These are phyloP conservation scores for Kwoniella dendrophila DNA, from an alignment of 768 basidiomycete species.

Conservation along the genomic window DNA sequence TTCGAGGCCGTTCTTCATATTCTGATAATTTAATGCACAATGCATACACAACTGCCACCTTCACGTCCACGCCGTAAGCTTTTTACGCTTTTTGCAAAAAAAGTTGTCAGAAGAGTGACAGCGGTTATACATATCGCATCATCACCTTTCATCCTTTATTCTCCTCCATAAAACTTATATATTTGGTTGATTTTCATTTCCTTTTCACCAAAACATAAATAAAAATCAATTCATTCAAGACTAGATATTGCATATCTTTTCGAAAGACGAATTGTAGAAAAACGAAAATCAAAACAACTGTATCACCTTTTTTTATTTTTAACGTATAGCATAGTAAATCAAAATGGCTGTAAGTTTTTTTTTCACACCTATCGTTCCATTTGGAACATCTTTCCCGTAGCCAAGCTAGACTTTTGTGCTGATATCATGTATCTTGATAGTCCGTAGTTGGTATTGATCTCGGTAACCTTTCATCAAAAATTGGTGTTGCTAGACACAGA, in stretches of 20 bases:
- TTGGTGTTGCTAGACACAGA: slow-evolving; percentile 91
- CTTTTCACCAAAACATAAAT: neutral
- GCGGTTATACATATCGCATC: too few species aligned
- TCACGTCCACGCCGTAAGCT: too few species aligned
- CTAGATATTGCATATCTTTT: neutral
- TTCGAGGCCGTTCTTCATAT: slow-evolving; percentile 8
- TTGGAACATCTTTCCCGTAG: neutral
- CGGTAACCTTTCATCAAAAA: slow-evolving; percentile 87
- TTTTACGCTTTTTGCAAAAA: too few species aligned
- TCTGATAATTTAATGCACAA: neutral
- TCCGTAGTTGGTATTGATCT: slow-evolving; percentile 91
- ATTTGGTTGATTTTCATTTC: neutral
- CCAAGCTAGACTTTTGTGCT: neutral
- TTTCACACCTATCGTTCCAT: neutral
- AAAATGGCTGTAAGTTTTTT: slow-evolving; percentile 31
- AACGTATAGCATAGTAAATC: slow-evolving; percentile 12
- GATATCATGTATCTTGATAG: slow-evolving; percentile 16
- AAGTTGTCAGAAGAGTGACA: too few species aligned
- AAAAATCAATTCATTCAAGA: slow-evolving; percentile 6
- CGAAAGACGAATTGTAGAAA: neutral
- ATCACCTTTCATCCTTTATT: too few species aligned
- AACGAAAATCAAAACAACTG: neutral
- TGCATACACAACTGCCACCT: too few species aligned
- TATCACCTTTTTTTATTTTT: slow-evolving; percentile 5
- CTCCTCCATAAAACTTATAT: too few species aligned